These are phyloP conservation scores for Sinapis alba DNA, from an alignment of 441 rosid species.

Conservation along the genomic window DNA sequence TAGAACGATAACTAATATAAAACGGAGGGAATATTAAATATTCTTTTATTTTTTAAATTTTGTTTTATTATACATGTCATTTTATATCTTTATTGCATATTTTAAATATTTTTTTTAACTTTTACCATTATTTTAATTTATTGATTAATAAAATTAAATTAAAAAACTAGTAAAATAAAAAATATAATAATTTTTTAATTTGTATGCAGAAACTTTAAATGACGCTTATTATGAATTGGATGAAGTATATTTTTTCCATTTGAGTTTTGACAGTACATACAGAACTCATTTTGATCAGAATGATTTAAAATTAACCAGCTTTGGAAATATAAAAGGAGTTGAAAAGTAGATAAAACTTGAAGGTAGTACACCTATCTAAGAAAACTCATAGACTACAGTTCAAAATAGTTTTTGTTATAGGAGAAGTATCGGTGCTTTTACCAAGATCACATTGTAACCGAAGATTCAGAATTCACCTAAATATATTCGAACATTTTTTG, in stretches of 20 bases:
- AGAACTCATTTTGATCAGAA: not conserved
- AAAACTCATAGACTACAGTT: not conserved
- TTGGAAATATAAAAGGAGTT: not conserved
- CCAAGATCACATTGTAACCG: conserved; percentile 19
- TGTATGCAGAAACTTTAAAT: too few species aligned
- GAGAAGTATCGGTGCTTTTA: conserved; percentile 26
- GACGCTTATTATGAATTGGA: too few species aligned
- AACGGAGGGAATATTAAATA: too few species aligned
- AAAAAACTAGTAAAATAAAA: too few species aligned
- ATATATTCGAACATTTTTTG: not conserved
- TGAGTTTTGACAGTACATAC: not conserved
- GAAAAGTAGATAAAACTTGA: conserved; percentile 10
- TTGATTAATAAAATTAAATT: too few species aligned
- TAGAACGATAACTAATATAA: too few species aligned
- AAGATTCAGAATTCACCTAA: conserved; percentile 13
- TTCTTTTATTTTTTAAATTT: too few species aligned
- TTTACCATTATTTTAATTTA: too few species aligned
- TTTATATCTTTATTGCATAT: too few species aligned
- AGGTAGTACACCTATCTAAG: not conserved
- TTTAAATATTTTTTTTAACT: too few species aligned
- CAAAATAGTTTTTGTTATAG: not conserved
- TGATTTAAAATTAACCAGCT: not conserved
- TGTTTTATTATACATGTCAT: too few species aligned
- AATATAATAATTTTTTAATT: too few species aligned
- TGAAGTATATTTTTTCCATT: not conserved